phyloP scores from a whole-genome alignment of 2,329 filamentous ascomycete species.

The Elsinoe batatas region DNA sequence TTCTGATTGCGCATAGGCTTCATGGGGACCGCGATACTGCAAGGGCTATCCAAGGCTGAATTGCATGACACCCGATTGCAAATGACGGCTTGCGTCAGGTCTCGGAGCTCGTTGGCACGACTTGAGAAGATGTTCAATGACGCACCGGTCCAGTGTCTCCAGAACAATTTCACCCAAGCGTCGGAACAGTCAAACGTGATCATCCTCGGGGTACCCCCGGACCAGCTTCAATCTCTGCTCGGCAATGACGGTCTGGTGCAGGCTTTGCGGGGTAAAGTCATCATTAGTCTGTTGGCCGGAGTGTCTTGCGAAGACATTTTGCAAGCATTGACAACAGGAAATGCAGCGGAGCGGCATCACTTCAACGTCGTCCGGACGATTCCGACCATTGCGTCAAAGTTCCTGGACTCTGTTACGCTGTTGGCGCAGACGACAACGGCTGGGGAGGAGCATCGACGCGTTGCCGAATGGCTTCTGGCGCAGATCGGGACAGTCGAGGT shows the following conservation, averaged over 20 bases:
- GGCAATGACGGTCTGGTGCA: constrained; percentile 14
- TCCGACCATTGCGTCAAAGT: constrained; percentile 19
- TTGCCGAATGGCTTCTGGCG: constrained; percentile 13
- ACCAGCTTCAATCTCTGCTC: constrained; percentile 15
- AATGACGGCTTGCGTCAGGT: constrained; percentile 11
- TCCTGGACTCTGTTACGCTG: constrained; percentile 18
- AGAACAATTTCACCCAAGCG: constrained; percentile 12
- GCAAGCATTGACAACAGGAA: constrained; percentile 6
- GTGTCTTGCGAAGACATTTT: constrained; percentile 16
- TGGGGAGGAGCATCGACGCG: neutral
- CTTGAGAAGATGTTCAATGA: neutral
- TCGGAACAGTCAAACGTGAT: constrained; percentile 16
- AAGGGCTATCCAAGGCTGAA: constrained; percentile 15
- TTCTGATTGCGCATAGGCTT: no score
- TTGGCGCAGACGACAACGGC: constrained; percentile 17
- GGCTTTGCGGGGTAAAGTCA: constrained; percentile 16
- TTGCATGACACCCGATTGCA: neutral
- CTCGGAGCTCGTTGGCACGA: neutral
- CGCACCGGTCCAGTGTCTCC: neutral
- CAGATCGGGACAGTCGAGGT: constrained; percentile 17
- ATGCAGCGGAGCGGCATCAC: neutral
- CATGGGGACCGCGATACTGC: constrained; percentile 20
- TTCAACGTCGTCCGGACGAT: constrained; percentile 18
- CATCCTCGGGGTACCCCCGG: constrained; percentile 19
- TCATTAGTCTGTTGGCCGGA: constrained; percentile 20